A percentile compares a stretch with the other conserved stretches of the same genome.
phyloP scores from a whole-genome alignment of 2,329 filamentous ascomycete species.

The Colletotrichum sublineola region DNA sequence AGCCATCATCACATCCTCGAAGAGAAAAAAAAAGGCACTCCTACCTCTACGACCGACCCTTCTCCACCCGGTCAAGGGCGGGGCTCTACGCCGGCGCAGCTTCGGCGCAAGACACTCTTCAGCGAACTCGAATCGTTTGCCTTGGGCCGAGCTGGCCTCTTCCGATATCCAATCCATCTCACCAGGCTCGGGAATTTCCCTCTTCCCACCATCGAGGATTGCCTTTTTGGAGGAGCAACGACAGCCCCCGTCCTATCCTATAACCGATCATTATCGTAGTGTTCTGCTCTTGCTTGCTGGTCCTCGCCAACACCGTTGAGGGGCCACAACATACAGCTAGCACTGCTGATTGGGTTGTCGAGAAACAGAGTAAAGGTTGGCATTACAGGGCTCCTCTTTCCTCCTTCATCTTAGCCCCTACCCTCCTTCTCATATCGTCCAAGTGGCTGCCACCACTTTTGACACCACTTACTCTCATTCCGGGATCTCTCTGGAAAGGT shows the following conservation, averaged over 20 bases:
- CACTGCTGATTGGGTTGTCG: conserved; percentile 3
- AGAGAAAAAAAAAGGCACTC: not conserved
- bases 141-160: conserved; percentile 10
- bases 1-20: conserved; percentile 22
- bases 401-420: not conserved
- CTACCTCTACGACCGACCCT: conserved; percentile 22
- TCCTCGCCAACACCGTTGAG: conserved; percentile 6
- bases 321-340: conserved; percentile 17
- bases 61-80: conserved; percentile 22
- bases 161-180: conserved; percentile 8
- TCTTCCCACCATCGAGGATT: conserved; percentile 2
- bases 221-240: conserved; percentile 3
- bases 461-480: not conserved
- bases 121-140: conserved; percentile 26
- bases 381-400: conserved; percentile 22
- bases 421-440: conserved; percentile 9
- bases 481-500: not conserved
- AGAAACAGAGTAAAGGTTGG: not conserved
- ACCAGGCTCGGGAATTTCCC: conserved; percentile 1
- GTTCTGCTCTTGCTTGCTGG: not conserved
- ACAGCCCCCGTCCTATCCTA: not conserved
- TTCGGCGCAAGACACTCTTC: conserved; percentile 21
- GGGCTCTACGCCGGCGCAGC: conserved; percentile 32
- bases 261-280: not conserved
- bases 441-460: conserved; percentile 1